Evolutionary conservation across 1,284 basidiomycete genomes (phyloP).

Genomic region (Ganoderma resinaceum): DNA sequence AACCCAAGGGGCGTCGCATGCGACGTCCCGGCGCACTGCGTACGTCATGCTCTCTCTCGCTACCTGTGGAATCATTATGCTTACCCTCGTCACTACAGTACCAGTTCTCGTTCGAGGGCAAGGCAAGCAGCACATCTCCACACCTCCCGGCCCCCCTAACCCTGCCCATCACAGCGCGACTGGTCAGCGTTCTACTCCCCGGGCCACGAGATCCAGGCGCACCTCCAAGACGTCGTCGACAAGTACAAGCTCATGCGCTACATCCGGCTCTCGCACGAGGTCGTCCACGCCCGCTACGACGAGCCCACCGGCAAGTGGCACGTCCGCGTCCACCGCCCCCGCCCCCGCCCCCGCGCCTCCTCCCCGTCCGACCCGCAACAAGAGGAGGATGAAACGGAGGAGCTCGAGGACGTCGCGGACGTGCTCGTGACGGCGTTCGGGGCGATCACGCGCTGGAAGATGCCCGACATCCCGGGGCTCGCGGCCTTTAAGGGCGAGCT

Average conservation of each 20-base stretch:
- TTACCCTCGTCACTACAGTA: constrained; percentile 47
- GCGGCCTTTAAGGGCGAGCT: constrained; percentile 56
- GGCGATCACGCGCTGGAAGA: constrained; percentile 57
- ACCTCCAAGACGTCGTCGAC: constrained; percentile 59
- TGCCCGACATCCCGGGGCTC: constrained; percentile 65
- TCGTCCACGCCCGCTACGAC: constrained; percentile 57
- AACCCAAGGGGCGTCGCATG: constrained; percentile 55
- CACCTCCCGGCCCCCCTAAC: background rate
- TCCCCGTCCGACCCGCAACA: too few species aligned
- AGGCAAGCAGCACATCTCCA: constrained; percentile 37
- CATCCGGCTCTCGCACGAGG: constrained; percentile 61
- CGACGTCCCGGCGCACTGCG: constrained; percentile 61
- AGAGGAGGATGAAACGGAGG: constrained; percentile 37
- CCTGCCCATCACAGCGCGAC: constrained; percentile 46
- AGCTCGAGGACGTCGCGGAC: constrained; percentile 58
- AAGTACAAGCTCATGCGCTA: constrained; percentile 62
- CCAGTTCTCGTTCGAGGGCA: constrained; percentile 62
- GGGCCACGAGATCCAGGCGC: constrained; percentile 61
- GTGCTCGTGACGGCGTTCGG: constrained; percentile 60
- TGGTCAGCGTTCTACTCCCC: constrained; percentile 68
- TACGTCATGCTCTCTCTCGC: constrained; percentile 34
- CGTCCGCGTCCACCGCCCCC: constrained; percentile 48
- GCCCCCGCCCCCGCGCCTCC: too few species aligned
- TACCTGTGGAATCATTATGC: background rate
- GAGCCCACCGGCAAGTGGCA: constrained; percentile 61